Base-by-base conservation (phyloP, 805 yeast species). In the Nakazawaea wyomingensis region DNA sequence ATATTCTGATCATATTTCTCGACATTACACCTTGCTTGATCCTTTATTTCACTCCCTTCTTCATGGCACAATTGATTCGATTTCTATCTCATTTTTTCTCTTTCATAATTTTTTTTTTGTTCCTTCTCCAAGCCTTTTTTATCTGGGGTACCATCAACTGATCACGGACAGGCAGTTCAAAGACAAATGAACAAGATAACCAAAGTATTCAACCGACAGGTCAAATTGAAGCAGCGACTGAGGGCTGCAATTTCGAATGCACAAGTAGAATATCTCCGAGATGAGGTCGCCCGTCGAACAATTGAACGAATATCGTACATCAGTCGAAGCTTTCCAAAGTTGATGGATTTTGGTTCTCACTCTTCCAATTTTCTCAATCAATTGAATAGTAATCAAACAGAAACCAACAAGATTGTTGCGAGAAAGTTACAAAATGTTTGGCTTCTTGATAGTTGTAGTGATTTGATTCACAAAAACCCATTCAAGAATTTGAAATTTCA, bases 241-340 rank as follows among this genome's bases (percentile, higher is more conserved):
- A 50, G 71, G 36, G 76, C 84, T 0, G 76, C 32, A 11, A 14
- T 80, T 0, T 35, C 43, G 5, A 59, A 72, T 19, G 60, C 63
- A 16, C 74, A 72, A 3, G 85, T 75, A 9, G 95, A 87, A 50
- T 87, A 85, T 53, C 61, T 87, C 20, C 68, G 89, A 33, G 80
- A 82, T 53, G 93, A 85, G 56, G 77, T 85, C 6, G 89, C 93
- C 1, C 55, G 68, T 19, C 73, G 85, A 41, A 80, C 89, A 8
- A 76, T 85, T 20, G 95, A 86, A 49, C 69, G 96, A 49, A 60
- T 87, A 41, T 80, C 88, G 2, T 82, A 85, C 58, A 74, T 87
- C 38, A 78, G 83, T 36, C 68, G 89, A 38, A 72, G 74, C 18
- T 80, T 85, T 52, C 65, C 72, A 16, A 65, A 67, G 17, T 72